Base-by-base conservation (phyloP, 306 rosid genomes). In the Astragalus glycyphyllos region DNA sequence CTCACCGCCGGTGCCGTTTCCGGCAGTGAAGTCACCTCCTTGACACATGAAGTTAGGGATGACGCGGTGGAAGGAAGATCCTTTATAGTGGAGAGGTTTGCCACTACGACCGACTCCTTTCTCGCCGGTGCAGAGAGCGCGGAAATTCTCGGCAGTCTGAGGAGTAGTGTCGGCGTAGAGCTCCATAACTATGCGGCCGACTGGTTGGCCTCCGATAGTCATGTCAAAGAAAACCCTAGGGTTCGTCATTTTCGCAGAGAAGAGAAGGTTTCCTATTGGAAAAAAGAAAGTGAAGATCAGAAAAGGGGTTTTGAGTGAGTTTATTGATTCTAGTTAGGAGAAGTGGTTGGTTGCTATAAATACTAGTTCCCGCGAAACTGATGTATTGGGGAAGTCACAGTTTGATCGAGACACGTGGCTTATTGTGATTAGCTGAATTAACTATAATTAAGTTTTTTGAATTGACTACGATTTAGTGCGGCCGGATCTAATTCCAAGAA, bases 1-100 rank as follows among this genome's bases (percentile, higher is more conserved):
- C 77, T 90, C 97, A 1, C 97, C 94, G 1, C 97, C 98, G 16
- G 97, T 94, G 31, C 97, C 98, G 42, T 94, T 89, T 1, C 96
- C 98, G 49, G 88, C 91, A 0, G 98, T 94, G 89, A 94, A 90
- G 72, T 94, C 97, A 0, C 97, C 98, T 0, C 97, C 97, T 86
- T 94, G 97, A 70, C 98, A 90, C 96, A 93, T 93, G 85, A 93
- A 77, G n/a, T 70, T 45, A 2, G 81, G 77, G 44, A 77, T 77
- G 15, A 77, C 77, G 1, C 77, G 81, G 60, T 77, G 81, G 72
- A 77, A 77, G 34, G 61, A 0, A 0, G 81, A 77, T 2, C 81
- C 82, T 65, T 54, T 70, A 68, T 45, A 77, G 51, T 77, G 82
- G 47, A 77, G 77, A 12, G 82, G 82, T 55, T 71, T 71, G 6